Conservation (phyloP, 1,284 basidiomycete species). For the Boletus holoroseus region DNA sequence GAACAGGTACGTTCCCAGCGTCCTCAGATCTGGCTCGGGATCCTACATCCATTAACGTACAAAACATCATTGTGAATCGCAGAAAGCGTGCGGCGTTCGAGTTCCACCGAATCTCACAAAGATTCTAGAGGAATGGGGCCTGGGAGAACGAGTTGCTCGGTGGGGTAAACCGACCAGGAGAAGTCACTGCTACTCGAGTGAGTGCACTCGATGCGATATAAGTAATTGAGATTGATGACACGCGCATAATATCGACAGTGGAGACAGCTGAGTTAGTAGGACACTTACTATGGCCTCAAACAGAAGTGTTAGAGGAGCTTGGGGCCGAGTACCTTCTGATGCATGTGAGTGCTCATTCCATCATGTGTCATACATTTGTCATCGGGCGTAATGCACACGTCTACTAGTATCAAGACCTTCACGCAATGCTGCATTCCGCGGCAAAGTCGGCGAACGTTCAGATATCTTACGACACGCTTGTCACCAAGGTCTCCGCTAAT, state of each 20-base stretch:
- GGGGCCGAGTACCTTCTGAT: conserved; percentile 46
- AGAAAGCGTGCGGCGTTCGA: conserved; percentile 38
- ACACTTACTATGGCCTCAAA: conserved; percentile 40
- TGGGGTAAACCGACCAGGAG: conserved; percentile 28
- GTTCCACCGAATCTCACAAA: conserved; percentile 47
- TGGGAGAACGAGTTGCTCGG: conserved; percentile 36
- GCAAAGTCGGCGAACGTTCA: conserved; percentile 37
- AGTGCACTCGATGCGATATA: conserved; percentile 18
- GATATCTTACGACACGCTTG: conserved; percentile 36
- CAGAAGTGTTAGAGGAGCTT: conserved; percentile 44
- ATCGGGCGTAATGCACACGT: neutral
- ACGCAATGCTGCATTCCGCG: conserved; percentile 37
- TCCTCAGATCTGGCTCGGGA: neutral
- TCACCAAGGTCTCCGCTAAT: conserved; percentile 30
- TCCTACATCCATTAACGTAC: neutral
- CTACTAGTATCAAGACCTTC: conserved; percentile 42
- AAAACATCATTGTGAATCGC: conserved; percentile 1
- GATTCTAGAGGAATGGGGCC: conserved; percentile 45
- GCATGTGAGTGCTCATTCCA: conserved; percentile 33
- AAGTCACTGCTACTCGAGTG: conserved; percentile 20
- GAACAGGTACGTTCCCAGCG: conserved; percentile 25
- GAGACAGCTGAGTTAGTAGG: conserved; percentile 40
- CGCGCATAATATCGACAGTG: conserved; percentile 31
- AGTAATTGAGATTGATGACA: neutral
- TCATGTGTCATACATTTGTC: conserved; percentile 6